A percentile compares a stretch with the other conserved stretches of the same genome.
phyloP scores from a whole-genome alignment of 345 rosid species.

The Luvunga scandens region DNA sequence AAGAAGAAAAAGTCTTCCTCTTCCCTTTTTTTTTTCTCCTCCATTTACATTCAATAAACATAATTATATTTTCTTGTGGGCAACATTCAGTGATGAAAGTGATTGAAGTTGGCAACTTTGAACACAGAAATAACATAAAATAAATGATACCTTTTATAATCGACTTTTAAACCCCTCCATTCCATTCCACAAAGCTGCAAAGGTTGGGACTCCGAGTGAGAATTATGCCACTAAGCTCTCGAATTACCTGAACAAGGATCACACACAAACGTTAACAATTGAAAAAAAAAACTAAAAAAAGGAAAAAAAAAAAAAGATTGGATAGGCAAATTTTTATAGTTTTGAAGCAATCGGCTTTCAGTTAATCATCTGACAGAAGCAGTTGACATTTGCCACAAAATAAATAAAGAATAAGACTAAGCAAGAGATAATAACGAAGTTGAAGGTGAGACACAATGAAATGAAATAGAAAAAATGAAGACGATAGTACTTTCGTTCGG shows the following conservation, averaged over 20 bases:
- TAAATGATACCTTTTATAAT: constrained; percentile 38
- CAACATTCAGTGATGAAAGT: neutral
- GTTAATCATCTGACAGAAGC: too few species aligned
- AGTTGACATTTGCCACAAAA: too few species aligned
- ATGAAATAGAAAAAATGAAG: neutral
- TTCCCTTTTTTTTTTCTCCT: too few species aligned
- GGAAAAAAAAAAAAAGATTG: neutral
- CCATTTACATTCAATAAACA: neutral
- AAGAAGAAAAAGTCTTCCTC: neutral
- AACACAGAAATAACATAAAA: neutral
- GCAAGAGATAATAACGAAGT: too few species aligned
- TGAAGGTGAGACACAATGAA: too few species aligned
- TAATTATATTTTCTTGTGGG: neutral
- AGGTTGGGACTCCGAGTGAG: constrained; percentile 49
- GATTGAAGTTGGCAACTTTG: neutral
- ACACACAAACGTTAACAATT: too few species aligned
- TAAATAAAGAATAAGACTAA: too few species aligned
- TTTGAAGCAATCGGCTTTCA: too few species aligned
- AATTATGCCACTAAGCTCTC: constrained; percentile 57
- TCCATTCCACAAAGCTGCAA: constrained; percentile 50
- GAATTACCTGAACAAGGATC: constrained; percentile 33
- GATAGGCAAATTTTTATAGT: too few species aligned
- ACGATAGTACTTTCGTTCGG: constrained; percentile 58
- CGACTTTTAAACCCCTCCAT: constrained; percentile 56
- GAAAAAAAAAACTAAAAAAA: neutral